A percentile compares a stretch with the other conserved stretches of the same genome.
phyloP scores from a whole-genome alignment of 1,139 yeast species.

The Suhomyces coccinellae region DNA sequence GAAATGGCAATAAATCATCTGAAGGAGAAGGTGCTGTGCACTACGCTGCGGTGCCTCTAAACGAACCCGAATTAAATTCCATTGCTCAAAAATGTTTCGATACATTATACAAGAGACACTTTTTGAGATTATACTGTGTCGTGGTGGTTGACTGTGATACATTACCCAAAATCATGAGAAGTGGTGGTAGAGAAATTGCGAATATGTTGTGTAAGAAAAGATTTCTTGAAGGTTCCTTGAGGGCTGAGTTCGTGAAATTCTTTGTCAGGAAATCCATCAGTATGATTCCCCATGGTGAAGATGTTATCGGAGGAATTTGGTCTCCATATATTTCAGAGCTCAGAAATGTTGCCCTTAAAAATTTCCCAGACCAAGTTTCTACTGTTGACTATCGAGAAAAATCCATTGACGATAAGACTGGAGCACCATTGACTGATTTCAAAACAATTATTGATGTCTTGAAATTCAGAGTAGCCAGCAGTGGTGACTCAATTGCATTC shows the following conservation, averaged over 20 bases:
- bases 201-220: conserved; percentile 86
- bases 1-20: conserved; percentile 11
- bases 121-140: conserved; percentile 78
- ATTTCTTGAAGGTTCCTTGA: conserved; percentile 73
- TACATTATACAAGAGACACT: conserved; percentile 67
- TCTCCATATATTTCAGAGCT: conserved; percentile 65
- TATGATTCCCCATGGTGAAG: conserved; percentile 76
- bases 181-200: conserved; percentile 90
- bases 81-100: conserved; percentile 76
- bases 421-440: conserved; percentile 72
- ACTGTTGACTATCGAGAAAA: conserved; percentile 73
- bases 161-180: conserved; percentile 77
- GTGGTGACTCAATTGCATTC: conserved; percentile 80
- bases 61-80: conserved; percentile 62
- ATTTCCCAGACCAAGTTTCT: conserved; percentile 59
- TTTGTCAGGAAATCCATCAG: conserved; percentile 67
- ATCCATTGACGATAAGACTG: conserved; percentile 76
- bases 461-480: conserved; percentile 73
- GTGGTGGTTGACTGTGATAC: conserved; percentile 79
- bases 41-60: conserved; percentile 45
- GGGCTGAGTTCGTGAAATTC: conserved; percentile 80
- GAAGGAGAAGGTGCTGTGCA: conserved; percentile 18
- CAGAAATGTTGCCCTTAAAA: conserved; percentile 49
- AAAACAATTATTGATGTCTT: conserved; percentile 69
- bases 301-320: conserved; percentile 83